Conservation (phyloP, 2,329 filamentous ascomycete species). For the Ophiosphaerella herpotricha region DNA sequence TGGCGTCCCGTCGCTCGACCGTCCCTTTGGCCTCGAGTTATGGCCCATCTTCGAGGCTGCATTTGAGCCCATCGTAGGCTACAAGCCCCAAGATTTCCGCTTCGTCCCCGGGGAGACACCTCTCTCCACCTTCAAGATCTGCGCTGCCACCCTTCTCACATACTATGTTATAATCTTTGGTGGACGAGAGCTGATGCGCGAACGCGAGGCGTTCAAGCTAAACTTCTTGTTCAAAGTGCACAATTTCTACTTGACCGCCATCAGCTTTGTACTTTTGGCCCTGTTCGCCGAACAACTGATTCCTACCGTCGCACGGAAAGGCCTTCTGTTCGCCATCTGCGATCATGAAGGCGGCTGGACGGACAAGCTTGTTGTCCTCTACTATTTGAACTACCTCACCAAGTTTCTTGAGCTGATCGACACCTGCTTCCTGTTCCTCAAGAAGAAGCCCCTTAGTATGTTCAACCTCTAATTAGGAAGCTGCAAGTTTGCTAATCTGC, state of each 20-base stretch:
- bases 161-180: slow-evolving; percentile 97
- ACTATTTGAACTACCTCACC: slow-evolving; percentile 98
- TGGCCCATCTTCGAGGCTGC: slow-evolving; percentile 95
- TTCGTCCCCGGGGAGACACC: slow-evolving; percentile 83
- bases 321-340: slow-evolving; percentile 90
- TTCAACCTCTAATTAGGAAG: not conserved
- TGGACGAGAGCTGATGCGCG: slow-evolving; percentile 89
- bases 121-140: slow-evolving; percentile 87
- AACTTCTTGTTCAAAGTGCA: slow-evolving; percentile 91
- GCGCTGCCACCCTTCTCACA: slow-evolving; percentile 75
- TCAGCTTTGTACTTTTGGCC: slow-evolving; percentile 78
- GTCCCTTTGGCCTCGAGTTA: slow-evolving; percentile 86
- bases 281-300: slow-evolving; percentile 92
- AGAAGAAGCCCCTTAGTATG: slow-evolving; percentile 96
- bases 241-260: slow-evolving; percentile 90
- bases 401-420: slow-evolving; percentile 97
- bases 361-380: slow-evolving; percentile 86
- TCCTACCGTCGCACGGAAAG: slow-evolving; percentile 77
- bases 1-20: slow-evolving; percentile 78
- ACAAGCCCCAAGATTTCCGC: slow-evolving; percentile 81
- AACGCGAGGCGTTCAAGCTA: slow-evolving; percentile 81
- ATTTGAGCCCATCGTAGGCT: slow-evolving; percentile 77
- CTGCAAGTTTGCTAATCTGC: slow-evolving; percentile 22
- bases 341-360: slow-evolving; percentile 85
- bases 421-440: slow-evolving; percentile 95